A percentile compares a stretch with the other conserved stretches of the same genome.
Conservation (phyloP, 495 filamentous ascomycete species). For the Aspergillus kassunensis region DNA sequence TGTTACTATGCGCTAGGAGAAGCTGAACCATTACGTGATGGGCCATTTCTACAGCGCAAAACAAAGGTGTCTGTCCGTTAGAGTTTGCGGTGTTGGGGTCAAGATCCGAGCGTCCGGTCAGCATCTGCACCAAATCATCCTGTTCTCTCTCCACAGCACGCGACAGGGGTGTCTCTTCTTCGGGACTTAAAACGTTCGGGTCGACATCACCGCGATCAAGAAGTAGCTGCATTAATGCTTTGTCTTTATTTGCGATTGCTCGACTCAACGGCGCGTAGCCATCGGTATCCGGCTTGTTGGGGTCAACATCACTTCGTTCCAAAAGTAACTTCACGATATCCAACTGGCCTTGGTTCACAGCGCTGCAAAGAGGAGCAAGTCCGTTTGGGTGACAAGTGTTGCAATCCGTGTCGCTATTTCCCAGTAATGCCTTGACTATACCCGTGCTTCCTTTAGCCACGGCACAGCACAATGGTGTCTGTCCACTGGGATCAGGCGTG, state of each 20-base stretch:
- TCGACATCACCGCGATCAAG: constrained; percentile 15
- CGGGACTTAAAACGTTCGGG: constrained; percentile 7
- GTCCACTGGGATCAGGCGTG: constrained; percentile 21
- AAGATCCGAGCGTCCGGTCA: constrained; percentile 8
- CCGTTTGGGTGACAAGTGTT: constrained; percentile 9
- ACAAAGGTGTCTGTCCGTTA: constrained; percentile 25
- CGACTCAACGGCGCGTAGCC: constrained; percentile 28
- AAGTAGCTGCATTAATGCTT: constrained; percentile 21
- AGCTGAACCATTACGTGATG: constrained; percentile 18
- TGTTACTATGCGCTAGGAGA: constrained; percentile 21
- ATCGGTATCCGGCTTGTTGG: constrained; percentile 20
- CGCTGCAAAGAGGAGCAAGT: constrained; percentile 6
- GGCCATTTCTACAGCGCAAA: constrained; percentile 20
- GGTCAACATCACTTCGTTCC: constrained; percentile 12
- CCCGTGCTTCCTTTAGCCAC: constrained; percentile 20
- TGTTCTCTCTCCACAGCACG: constrained; percentile 11
- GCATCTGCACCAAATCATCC: constrained; percentile 10
- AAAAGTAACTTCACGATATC: constrained; percentile 22
- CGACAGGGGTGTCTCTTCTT: constrained; percentile 9
- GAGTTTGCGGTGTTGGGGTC: constrained; percentile 16
- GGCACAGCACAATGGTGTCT: constrained; percentile 28
- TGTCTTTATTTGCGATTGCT: constrained; percentile 15
- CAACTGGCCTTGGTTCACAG: constrained; percentile 11
- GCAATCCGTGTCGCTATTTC: constrained; percentile 3
- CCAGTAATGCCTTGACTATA: constrained; percentile 21